Conservation (phyloP, 192 early-diverging fungal genomes). For the Entomortierella chlamydospora region DNA sequence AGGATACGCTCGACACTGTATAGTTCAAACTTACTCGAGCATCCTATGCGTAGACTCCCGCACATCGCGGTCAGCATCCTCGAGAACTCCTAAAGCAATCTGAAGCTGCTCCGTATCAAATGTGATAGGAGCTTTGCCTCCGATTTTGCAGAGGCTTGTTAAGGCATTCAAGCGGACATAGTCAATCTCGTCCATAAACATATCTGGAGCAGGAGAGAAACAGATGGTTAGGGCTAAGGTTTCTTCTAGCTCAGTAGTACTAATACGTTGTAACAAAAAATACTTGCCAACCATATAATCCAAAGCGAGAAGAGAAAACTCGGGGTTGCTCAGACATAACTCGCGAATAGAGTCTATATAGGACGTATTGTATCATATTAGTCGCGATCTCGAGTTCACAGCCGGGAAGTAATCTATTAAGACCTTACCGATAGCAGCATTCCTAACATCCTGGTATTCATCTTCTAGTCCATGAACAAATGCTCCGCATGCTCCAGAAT, state of each 20-base stretch:
- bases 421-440: conserved; percentile 82
- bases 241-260: background rate
- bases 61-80: conserved; percentile 76
- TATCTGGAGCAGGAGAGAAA: conserved; percentile 68
- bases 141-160: conserved; percentile 79
- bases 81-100: conserved; percentile 79
- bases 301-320: conserved; percentile 79
- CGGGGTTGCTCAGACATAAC: conserved; percentile 74
- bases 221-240: background rate
- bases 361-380: background rate
- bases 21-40: conserved; percentile 67
- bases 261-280: background rate
- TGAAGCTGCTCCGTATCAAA: conserved; percentile 81
- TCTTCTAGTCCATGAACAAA: conserved; percentile 98
- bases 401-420: background rate
- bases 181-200: conserved; percentile 97
- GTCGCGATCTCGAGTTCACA: background rate
- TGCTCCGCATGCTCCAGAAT: conserved; percentile 88
- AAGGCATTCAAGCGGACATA: conserved; percentile 86
- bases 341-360: conserved; percentile 82
- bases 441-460: conserved; percentile 89
- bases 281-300: conserved; percentile 83
- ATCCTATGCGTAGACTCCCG: conserved; percentile 80
- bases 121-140: conserved; percentile 60
- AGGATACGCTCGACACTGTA: background rate